Base-by-base conservation (phyloP, 2,329 filamentous ascomycete genomes). In the Xylariaceae sp. region DNA sequence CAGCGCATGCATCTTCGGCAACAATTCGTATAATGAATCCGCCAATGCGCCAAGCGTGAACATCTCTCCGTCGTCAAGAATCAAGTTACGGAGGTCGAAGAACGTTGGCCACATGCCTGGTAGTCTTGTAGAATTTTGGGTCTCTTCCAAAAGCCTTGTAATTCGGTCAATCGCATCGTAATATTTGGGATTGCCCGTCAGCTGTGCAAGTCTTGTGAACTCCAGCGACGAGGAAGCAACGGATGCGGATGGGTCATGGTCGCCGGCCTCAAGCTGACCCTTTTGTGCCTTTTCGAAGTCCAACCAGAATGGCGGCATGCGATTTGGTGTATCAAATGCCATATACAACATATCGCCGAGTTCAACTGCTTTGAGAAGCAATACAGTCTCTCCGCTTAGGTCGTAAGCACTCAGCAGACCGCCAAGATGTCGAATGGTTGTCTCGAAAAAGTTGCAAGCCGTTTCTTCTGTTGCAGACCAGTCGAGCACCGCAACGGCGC, bases 91-190 rank as follows among this genome's bases (percentile, higher is more conserved):
- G 78, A 64, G 82, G 62, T 86, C 84, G 11, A 90, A 69, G 50
- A 71, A 75, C 45, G 83, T 76, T 1, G 88, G 88, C 87, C 88
- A 92, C 69, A 91, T 75, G 0, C 89, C 64, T 13, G 63, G 63
- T 7, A 66, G 72, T 64, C 76, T 75, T 0, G 63, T 64, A 10
- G 38, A 62, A 11, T 46, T 55, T 46, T 67, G 63, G 34, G 62
- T 58, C 18, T 51, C 49, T 40, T 62, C 55, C 11, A 68, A 48
- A 3, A 53, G 54, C 38, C 65, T 59, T 19, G 58, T 61, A 42
- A 69, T 60, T 19, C 63, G 62, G 43, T 68, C 61, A 5, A 62
- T 59, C 1, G 66, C 65, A 34, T 67, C 65, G 40, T 60, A 68
- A 59, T 61, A 69, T 31, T 61, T 66, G 14, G 63, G 61, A 22